Percentiles rank a stretch among this genome's conserved stretches.
Evolutionary conservation across 1,284 basidiomycete genomes (phyloP).

Genomic region (Cutaneotrichosporon dermatis): DNA sequence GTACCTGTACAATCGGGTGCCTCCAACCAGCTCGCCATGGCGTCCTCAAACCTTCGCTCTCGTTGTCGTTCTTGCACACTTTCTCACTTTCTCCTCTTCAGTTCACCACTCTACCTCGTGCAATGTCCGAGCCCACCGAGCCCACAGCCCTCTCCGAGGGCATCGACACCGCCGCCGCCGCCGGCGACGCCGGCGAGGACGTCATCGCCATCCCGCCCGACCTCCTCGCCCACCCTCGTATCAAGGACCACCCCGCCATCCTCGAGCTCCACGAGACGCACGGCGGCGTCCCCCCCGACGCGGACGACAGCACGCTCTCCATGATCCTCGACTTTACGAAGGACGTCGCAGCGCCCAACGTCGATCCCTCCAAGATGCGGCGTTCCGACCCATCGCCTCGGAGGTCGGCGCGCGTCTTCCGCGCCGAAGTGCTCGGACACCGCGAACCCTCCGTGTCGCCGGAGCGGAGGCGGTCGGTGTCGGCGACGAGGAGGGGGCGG

Average conservation of each 20-base stretch:
- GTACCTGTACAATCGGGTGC: too few relatives aligned
- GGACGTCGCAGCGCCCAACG: slow-evolving; percentile 5
- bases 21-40: too few relatives aligned
- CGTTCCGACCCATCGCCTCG: slow-evolving; percentile 17
- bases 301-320: slow-evolving; percentile 1
- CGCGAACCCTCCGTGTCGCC: slow-evolving; percentile 11
- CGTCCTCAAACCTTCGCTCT: too few relatives aligned
- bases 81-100: too few relatives aligned
- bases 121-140: too few relatives aligned
- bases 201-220: slow-evolving; percentile 13
- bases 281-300: slow-evolving; percentile 14
- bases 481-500: not conserved
- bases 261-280: slow-evolving; percentile 2
- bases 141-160: too few relatives aligned
- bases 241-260: slow-evolving; percentile 10
- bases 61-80: too few relatives aligned
- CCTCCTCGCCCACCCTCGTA: slow-evolving; percentile 12
- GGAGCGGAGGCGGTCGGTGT: not conserved
- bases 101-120: too few relatives aligned
- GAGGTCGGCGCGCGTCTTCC: slow-evolving; percentile 15
- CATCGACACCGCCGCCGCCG: too few relatives aligned
- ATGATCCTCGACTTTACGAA: slow-evolving; percentile 14
- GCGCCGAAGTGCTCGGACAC: slow-evolving; percentile 17
- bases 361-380: slow-evolving; percentile 7
- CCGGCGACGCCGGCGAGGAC: too few relatives aligned